A percentile compares a stretch with the other conserved stretches of the same genome.
Evolutionary conservation across 106 monocot species (phyloP).

Genomic region (Iris macrosiphon): DNA sequence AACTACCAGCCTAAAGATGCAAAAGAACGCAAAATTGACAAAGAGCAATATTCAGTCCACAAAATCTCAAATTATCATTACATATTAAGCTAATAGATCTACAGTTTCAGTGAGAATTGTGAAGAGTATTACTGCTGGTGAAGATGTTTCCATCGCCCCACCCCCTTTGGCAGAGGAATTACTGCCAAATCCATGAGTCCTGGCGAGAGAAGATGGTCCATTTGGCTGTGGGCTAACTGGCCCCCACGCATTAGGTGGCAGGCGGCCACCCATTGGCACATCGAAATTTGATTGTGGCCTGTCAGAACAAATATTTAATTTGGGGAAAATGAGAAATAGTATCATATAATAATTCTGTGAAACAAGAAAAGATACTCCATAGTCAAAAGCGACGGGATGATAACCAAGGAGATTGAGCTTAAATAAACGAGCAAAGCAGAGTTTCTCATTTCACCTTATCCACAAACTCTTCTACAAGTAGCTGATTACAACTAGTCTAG

Average conservation of each 20-base stretch:
- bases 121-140: conserved; percentile 39
- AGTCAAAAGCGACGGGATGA: too few relatives aligned
- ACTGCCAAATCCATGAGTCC: conserved; percentile 38
- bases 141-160: conserved; percentile 30
- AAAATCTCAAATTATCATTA: background rate
- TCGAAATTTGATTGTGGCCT: conserved; percentile 51
- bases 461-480: background rate
- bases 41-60: background rate
- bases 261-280: conserved; percentile 39
- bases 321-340: too few relatives aligned
- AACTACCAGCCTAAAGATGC: conserved; percentile 29
- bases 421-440: too few relatives aligned
- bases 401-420: too few relatives aligned
- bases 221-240: conserved; percentile 38
- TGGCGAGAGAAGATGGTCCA: conserved; percentile 29
- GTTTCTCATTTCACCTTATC: background rate
- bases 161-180: conserved; percentile 20
- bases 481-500: background rate
- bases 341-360: too few relatives aligned
- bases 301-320: conserved; percentile 1
- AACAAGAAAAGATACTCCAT: too few relatives aligned
- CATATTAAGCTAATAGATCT: background rate
- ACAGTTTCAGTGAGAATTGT: background rate
- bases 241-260: conserved; percentile 57
- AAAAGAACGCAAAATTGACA: background rate